Evolutionary conservation across 169 alveolate species (phyloP).

Genomic region (Cystoisospora suis): DNA sequence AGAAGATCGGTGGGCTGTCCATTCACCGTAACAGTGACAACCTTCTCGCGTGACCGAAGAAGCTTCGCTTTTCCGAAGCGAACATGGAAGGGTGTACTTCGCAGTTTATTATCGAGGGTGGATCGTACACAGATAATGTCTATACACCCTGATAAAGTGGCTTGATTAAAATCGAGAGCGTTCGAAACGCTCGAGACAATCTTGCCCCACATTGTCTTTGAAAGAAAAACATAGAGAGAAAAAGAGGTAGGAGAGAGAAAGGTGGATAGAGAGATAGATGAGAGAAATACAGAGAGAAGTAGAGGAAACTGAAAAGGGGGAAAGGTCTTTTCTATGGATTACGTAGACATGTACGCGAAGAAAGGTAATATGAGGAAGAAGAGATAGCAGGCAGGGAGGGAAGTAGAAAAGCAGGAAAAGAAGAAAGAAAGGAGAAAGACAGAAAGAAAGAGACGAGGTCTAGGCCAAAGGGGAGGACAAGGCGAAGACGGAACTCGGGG

Average conservation of each 20-base stretch:
- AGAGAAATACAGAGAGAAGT: neutral
- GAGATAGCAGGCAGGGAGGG: neutral
- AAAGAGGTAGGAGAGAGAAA: neutral
- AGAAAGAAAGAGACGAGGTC: neutral
- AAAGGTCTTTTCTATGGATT: neutral
- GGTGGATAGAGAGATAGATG: neutral
- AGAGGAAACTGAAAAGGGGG: neutral
- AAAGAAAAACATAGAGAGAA: neutral
- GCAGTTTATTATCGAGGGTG: conserved; percentile 77
- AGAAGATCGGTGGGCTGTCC: conserved; percentile 87
- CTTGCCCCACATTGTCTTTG: conserved; percentile 89
- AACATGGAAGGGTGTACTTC: conserved; percentile 95
- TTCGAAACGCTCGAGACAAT: conserved; percentile 88
- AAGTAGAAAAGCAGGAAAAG: neutral
- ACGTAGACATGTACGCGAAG: neutral
- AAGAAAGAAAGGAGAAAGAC: neutral
- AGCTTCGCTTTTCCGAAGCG: conserved; percentile 96
- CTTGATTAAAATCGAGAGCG: conserved; percentile 91
- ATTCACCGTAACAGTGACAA: conserved; percentile 88
- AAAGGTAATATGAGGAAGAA: neutral
- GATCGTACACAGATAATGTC: conserved; percentile 91
- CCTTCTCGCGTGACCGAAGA: conserved; percentile 90
- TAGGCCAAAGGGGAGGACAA: neutral
- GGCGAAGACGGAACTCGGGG: neutral
- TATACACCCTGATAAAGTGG: conserved; percentile 93